phyloP scores from a whole-genome alignment of 805 yeast genomes.

The Saccharomycopsis javanensis region DNA sequence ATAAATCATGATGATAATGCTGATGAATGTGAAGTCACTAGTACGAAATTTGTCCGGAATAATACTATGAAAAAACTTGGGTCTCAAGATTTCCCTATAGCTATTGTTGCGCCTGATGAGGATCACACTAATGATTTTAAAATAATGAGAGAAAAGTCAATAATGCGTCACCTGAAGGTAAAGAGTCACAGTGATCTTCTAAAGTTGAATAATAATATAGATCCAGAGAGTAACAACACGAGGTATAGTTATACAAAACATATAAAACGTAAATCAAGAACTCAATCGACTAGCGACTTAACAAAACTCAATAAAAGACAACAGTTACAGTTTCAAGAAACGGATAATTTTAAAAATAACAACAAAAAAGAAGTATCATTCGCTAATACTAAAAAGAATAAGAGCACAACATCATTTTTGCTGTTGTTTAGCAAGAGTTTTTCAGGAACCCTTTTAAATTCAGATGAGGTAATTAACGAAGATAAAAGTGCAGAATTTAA shows the following conservation, averaged over 20 bases:
- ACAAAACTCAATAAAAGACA: background rate
- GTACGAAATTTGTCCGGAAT: background rate
- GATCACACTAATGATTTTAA: background rate
- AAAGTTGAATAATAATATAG: too few relatives aligned
- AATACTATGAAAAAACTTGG: background rate
- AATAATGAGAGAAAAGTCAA: background rate
- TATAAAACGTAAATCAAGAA: background rate
- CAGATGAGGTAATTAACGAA: conserved; percentile 6
- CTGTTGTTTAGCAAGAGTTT: conserved; percentile 11
- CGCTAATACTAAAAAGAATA: background rate
- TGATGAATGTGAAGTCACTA: background rate
- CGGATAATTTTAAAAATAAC: background rate
- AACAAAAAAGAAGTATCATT: background rate
- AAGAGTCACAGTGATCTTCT: background rate
- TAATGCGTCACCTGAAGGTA: background rate
- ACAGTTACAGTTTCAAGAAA: background rate
- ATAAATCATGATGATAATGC: background rate
- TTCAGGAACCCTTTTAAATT: background rate
- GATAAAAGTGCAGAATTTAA: conserved; percentile 11
- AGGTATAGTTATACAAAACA: too few relatives aligned
- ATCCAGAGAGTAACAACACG: background rate
- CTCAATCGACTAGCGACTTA: background rate
- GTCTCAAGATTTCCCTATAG: background rate
- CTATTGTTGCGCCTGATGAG: background rate
- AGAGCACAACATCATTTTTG: conserved; percentile 9